phyloP scores from a whole-genome alignment of 1,139 yeast genomes.

The Suhomyces taliae region DNA sequence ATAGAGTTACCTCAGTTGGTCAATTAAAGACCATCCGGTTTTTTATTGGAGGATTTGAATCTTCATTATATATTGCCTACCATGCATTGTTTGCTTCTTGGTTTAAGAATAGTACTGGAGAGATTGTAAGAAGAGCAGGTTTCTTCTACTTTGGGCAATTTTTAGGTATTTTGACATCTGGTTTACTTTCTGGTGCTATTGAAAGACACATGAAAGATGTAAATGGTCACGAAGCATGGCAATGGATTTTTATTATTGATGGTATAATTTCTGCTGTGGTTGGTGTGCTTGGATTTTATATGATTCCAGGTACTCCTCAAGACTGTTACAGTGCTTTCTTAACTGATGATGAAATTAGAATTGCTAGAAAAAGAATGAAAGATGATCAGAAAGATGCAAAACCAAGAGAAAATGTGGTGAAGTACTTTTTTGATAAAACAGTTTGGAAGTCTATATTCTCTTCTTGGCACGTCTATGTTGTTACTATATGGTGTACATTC shows the following conservation, averaged over 20 bases:
- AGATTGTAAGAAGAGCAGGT: constrained; percentile 58
- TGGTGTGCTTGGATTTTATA: constrained; percentile 59
- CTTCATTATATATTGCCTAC: constrained; percentile 55
- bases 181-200: constrained; percentile 60
- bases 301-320: constrained; percentile 68
- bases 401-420: constrained; percentile 26
- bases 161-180: constrained; percentile 61
- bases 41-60: constrained; percentile 60
- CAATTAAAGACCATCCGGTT: constrained; percentile 59
- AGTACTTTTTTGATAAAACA: constrained; percentile 22
- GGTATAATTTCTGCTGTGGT: constrained; percentile 59
- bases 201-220: constrained; percentile 45
- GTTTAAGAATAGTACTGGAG: constrained; percentile 50
- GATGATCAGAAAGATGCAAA: constrained; percentile 35
- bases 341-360: constrained; percentile 59
- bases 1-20: constrained; percentile 43
- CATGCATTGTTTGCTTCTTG: constrained; percentile 61
- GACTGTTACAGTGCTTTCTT: constrained; percentile 54
- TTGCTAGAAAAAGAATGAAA: constrained; percentile 56
- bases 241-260: constrained; percentile 71
- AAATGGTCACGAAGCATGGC: constrained; percentile 60
- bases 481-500: constrained; percentile 21
- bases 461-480: constrained; percentile 29
- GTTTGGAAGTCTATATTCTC: constrained; percentile 23
- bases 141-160: constrained; percentile 59